phyloP scores from a whole-genome alignment of 495 filamentous ascomycete species.

The Penicilliopsis zonata region DNA sequence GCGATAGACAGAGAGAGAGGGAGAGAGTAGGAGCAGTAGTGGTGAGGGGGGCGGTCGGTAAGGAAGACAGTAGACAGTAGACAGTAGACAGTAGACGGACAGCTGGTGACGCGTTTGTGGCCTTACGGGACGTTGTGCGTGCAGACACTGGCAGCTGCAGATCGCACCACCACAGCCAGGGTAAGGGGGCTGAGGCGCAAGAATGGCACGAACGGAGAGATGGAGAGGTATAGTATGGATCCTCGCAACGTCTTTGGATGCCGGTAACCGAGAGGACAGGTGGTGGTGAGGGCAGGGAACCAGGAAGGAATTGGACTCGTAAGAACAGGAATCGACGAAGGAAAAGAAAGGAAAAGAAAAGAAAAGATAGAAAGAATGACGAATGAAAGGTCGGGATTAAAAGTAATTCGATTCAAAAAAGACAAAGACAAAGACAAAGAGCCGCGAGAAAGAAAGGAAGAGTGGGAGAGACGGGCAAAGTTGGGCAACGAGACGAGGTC shows the following conservation, averaged over 20 bases:
- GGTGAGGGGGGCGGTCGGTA: background rate
- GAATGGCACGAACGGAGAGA: no score
- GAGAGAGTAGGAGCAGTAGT: no score
- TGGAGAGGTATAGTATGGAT: no score
- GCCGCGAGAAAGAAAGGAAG: slow-evolving; percentile 8
- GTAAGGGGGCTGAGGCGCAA: no score
- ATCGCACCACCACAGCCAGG: background rate
- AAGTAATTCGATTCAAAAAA: slow-evolving; percentile 4
- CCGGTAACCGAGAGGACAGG: no score
- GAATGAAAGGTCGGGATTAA: slow-evolving; percentile 2
- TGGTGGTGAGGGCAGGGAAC: no score
- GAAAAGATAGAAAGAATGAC: slow-evolving; percentile 1
- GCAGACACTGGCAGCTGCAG: background rate
- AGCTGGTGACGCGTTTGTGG: background rate
- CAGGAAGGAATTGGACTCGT: no score
- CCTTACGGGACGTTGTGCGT: background rate
- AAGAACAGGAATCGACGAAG: no score
- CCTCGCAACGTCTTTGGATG: no score
- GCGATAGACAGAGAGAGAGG: no score
- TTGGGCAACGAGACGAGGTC: slow-evolving; percentile 9
- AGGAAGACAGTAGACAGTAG: no score
- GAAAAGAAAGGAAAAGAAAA: slow-evolving; percentile 1
- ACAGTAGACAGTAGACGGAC: no score
- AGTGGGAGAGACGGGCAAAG: slow-evolving; percentile 4
- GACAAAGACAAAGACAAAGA: slow-evolving; percentile 4